Evolutionary conservation across 306 rosid species (phyloP).

Genomic region (Vigna nakashimae): DNA sequence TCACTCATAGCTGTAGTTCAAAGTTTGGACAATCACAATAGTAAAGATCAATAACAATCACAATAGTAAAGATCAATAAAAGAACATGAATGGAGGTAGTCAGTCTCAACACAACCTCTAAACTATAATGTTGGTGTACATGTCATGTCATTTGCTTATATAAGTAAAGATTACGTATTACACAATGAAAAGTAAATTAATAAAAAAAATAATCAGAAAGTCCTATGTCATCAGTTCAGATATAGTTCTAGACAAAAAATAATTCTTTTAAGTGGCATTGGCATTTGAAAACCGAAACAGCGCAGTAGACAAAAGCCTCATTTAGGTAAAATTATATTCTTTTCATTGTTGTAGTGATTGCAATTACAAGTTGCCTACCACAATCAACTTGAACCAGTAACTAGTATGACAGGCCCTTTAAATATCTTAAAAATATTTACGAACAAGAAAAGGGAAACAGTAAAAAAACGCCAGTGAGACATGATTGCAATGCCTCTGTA

Average conservation of each 20-base stretch:
- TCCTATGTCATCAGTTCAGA: neutral
- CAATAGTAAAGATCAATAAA: neutral
- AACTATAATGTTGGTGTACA: constrained; percentile 27
- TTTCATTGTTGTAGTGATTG: constrained; percentile 20
- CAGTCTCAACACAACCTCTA: constrained; percentile 5
- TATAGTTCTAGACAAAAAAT: neutral
- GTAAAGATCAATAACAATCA: neutral
- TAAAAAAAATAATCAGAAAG: constrained; percentile 2
- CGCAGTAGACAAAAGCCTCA: neutral
- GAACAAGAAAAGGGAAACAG: neutral
- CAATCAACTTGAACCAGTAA: neutral
- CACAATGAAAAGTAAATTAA: constrained; percentile 25
- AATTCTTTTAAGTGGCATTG: neutral
- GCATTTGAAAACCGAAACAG: neutral
- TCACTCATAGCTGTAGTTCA: constrained; percentile 1
- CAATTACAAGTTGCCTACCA: constrained; percentile 16
- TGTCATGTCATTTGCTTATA: constrained; percentile 8
- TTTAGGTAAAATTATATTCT: neutral
- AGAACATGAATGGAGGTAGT: constrained; percentile 22
- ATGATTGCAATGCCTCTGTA: constrained; percentile 20
- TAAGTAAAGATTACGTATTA: neutral
- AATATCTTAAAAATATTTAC: neutral
- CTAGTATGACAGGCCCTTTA: neutral
- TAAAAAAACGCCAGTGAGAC: constrained; percentile 11
- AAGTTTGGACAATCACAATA: neutral